A percentile compares a stretch with the other conserved stretches of the same genome.
Conservation (phyloP, 805 yeast species). For the baker's yeast (Saccharomyces cerevisiae) region DNA sequence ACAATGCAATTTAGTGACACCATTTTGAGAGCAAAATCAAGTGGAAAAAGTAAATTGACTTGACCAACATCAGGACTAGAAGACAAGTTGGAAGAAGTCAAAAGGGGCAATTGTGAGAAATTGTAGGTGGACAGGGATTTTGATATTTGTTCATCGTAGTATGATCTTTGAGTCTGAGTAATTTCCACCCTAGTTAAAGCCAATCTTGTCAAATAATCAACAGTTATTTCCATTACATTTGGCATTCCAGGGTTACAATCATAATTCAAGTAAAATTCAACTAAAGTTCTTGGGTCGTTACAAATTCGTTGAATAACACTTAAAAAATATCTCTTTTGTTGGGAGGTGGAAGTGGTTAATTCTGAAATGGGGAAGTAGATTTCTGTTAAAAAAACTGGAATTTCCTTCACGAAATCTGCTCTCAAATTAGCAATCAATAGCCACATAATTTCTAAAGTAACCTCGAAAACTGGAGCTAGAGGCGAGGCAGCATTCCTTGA, state of each 20-base stretch:
- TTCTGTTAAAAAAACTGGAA: constrained; percentile 87
- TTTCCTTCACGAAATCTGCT: constrained; percentile 82
- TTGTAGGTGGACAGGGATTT: constrained; percentile 67
- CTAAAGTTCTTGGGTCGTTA: constrained; percentile 80
- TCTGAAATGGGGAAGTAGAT: constrained; percentile 92
- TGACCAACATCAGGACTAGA: constrained; percentile 17
- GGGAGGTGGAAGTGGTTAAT: constrained; percentile 82
- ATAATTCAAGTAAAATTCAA: constrained; percentile 88
- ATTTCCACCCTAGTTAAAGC: constrained; percentile 67
- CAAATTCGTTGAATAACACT: constrained; percentile 75
- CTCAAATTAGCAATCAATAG: constrained; percentile 73
- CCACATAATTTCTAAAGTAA: constrained; percentile 91
- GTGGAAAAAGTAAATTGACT: constrained; percentile 40
- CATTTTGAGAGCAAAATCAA: constrained; percentile 79
- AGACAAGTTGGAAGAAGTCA: constrained; percentile 60
- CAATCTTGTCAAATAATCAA: constrained; percentile 61
- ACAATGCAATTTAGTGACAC: constrained; percentile 73
- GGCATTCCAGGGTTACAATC: constrained; percentile 82
- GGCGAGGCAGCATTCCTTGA: constrained; percentile 91
- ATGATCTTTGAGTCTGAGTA: constrained; percentile 56
- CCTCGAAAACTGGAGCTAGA: constrained; percentile 83
- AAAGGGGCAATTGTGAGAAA: constrained; percentile 62
- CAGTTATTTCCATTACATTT: constrained; percentile 75
- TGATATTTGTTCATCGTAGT: constrained; percentile 43
- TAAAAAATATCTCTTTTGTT: constrained; percentile 83